Conservation (phyloP, 83 land plant species). For the Picea engelmannii region DNA sequence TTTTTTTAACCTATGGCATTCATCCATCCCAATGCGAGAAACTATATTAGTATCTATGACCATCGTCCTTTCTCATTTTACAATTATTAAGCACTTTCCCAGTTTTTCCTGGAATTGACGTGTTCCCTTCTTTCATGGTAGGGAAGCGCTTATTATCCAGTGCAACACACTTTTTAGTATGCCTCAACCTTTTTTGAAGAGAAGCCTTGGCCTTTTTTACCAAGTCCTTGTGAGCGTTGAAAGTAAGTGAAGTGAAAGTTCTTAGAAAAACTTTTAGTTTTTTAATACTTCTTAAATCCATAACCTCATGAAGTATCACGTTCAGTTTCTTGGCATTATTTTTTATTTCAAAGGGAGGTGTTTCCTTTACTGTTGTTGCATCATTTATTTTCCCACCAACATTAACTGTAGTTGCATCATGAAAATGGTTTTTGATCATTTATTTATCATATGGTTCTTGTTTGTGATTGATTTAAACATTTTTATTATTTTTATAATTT, state of each 20-base stretch:
- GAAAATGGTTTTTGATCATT: not conserved
- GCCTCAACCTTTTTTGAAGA: slow-evolving; percentile 30
- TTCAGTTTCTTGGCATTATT: not conserved
- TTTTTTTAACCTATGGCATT: too few relatives aligned
- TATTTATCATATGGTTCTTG: not conserved
- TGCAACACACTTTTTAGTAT: slow-evolving; percentile 16
- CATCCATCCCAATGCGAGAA: too few relatives aligned
- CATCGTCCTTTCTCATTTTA: slow-evolving; percentile 4
- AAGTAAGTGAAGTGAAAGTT: not conserved
- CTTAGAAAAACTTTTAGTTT: slow-evolving; percentile 21
- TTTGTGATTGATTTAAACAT: not conserved
- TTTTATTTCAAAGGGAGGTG: not conserved
- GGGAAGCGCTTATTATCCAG: slow-evolving; percentile 20
- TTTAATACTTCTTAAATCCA: slow-evolving; percentile 25
- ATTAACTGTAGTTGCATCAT: not conserved
- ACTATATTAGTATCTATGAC: too few relatives aligned
- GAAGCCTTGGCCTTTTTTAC: slow-evolving; percentile 33
- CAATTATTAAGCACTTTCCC: not conserved
- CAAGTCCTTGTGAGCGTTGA: slow-evolving; percentile 1
- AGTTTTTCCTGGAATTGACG: slow-evolving; percentile 12
- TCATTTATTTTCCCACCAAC: not conserved
- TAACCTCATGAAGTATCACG: slow-evolving; percentile 20
- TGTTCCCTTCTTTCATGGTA: slow-evolving; percentile 14
- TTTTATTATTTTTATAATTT: not conserved
- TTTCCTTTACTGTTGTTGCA: not conserved